Base-by-base conservation (phyloP, 495 filamentous ascomycete species). In the Podospora conica region DNA sequence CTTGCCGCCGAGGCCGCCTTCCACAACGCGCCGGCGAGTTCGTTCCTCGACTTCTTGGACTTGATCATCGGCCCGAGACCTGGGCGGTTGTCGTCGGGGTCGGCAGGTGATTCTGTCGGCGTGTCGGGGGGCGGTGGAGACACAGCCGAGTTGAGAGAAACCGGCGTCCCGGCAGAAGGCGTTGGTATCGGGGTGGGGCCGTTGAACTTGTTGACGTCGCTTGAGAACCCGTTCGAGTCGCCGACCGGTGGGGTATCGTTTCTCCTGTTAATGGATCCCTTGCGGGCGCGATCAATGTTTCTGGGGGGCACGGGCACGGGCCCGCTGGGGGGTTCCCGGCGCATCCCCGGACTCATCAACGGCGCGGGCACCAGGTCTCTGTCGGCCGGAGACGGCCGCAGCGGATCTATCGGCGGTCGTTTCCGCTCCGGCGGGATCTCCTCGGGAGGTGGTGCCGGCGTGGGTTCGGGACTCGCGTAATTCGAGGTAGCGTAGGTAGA, bases 11-110 rank as follows among this genome's bases (percentile, higher is more conserved):
- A 87, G 12, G 95, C 93, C 33, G 92, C 93, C 73, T 92, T 93
- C 71, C 89, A 88, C 66, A 97, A 87, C n/a, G 85, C 81, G 33
- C 87, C 87, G 25, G 90, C 91, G 69, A 95, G 82, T 55, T 95
- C 90, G 29, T 80, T 84, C 58, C 76, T 83, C 0, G 87, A 88
- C 69, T 92, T 89, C 66, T 88, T 83, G 2, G 74, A 64, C 76
- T 93, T 95, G 64, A 96, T 88, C 92, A 96, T 96, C 48, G 92
- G 91, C 0, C 91, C 92, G 22, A 96, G 85, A 1, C 92, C 93
- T 28, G 93, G 93, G 21, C 91, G 85, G 15, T 76, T 83, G 25
- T 89, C 87, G 31, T 83, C 80, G 1, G 73, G 71, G 4, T 76
- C 74, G 53, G 68, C 69, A 25, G 78, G 77, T 5, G 78, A 58